These are phyloP conservation scores for Zymoseptoria pseudotritici DNA, from an alignment of 2,329 filamentous ascomycete genomes.

Conservation along the genomic window DNA sequence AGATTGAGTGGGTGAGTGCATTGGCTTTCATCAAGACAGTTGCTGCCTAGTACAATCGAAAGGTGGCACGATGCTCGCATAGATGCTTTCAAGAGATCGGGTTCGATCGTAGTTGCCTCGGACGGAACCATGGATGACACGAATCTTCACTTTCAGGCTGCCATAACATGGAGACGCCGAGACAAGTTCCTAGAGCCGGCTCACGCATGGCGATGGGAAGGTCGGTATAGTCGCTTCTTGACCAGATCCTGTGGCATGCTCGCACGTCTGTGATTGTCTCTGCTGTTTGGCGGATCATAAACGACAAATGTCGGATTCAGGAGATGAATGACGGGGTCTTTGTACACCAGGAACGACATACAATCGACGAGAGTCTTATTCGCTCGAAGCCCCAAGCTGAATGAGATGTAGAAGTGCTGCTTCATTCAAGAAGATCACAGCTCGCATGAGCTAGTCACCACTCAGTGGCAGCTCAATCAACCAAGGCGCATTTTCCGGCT, in stretches of 20 bases:
- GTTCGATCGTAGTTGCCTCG: not conserved
- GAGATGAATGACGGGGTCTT: too few relatives aligned
- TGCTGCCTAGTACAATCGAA: not conserved
- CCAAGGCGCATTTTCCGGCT: conserved; percentile 47
- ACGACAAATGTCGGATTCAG: too few relatives aligned
- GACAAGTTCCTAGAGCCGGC: not conserved
- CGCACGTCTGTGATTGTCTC: too few relatives aligned
- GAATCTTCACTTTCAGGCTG: not conserved
- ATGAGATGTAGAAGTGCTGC: not conserved
- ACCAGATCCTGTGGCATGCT: too few relatives aligned
- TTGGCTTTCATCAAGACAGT: not conserved
- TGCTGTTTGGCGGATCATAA: too few relatives aligned
- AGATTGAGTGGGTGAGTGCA: too few relatives aligned
- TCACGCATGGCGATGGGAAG: not conserved
- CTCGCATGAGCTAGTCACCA: not conserved
- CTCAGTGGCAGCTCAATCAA: conserved; percentile 41
- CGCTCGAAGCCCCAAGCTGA: not conserved
- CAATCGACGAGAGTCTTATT: too few relatives aligned
- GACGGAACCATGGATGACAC: not conserved
- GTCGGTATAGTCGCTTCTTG: too few relatives aligned
- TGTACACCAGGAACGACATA: too few relatives aligned
- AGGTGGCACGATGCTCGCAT: not conserved
- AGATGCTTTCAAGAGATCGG: too few relatives aligned
- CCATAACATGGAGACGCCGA: not conserved
- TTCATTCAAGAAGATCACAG: not conserved